Conservation (phyloP, 2,329 filamentous ascomycete species). For the Pestalotiopsis sp. region DNA sequence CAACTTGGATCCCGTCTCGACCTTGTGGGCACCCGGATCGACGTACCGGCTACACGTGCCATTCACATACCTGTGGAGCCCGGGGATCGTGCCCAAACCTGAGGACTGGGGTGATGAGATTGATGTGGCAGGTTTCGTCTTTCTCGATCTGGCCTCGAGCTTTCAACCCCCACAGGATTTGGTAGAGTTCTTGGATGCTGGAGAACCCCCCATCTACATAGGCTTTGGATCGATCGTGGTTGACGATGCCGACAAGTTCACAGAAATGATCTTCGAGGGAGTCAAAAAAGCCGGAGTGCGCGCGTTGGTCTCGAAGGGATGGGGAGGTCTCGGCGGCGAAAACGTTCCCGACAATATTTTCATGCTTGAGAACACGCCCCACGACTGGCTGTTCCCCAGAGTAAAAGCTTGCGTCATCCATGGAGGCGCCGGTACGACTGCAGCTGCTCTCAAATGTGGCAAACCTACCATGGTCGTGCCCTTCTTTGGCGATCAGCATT, state of each 20-base stretch:
- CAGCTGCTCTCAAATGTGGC: conserved; percentile 70
- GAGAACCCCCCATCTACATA: conserved; percentile 67
- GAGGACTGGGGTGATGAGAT: conserved; percentile 69
- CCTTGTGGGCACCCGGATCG: conserved; percentile 74
- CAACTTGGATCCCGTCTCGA: conserved; percentile 71
- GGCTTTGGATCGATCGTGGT: conserved; percentile 78
- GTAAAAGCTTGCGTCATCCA: conserved; percentile 71
- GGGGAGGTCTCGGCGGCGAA: conserved; percentile 68
- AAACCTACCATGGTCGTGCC: conserved; percentile 76
- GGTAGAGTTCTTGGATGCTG: conserved; percentile 53
- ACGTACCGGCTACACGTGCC: conserved; percentile 74
- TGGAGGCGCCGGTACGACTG: conserved; percentile 77
- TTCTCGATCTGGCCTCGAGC: conserved; percentile 65
- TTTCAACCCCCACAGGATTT: conserved; percentile 60
- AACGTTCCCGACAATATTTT: conserved; percentile 64
- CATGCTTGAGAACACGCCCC: conserved; percentile 72
- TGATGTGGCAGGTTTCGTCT: conserved; percentile 77
- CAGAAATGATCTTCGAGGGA: conserved; percentile 70
- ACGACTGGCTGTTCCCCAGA: conserved; percentile 74
- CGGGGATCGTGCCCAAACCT: conserved; percentile 65
- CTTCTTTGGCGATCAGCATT: conserved; percentile 79
- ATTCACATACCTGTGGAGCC: conserved; percentile 73
- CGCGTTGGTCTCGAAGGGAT: conserved; percentile 73
- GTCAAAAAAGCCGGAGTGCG: conserved; percentile 65
- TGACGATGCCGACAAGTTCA: conserved; percentile 69